A percentile compares a stretch with the other conserved stretches of the same genome.
Conservation (phyloP, 164 flowering plant species). For the Litsea cubeba region DNA sequence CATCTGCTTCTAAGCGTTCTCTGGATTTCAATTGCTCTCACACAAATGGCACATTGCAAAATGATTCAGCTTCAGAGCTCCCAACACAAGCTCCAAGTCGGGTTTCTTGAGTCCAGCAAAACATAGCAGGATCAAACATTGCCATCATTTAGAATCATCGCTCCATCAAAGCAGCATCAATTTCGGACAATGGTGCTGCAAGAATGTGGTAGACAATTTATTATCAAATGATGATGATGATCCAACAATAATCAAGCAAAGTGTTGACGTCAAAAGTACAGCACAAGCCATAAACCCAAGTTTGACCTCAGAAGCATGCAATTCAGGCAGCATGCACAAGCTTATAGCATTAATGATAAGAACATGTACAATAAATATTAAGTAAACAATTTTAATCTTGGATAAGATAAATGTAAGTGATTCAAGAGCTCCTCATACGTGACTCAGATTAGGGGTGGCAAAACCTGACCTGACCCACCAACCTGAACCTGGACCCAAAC, state of each 20-base stretch:
- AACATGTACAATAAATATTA: neutral
- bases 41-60: neutral
- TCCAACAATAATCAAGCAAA: neutral
- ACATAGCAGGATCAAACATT: neutral
- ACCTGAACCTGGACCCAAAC: no score
- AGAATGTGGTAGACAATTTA: neutral
- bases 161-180: constrained; percentile 79
- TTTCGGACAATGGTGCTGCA: constrained; percentile 86
- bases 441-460: no score
- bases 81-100: neutral
- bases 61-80: neutral
- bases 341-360: neutral
- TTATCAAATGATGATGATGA: neutral
- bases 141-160: constrained; percentile 25
- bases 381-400: neutral
- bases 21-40: constrained; percentile 4
- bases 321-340: neutral
- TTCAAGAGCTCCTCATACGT: no score
- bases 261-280: neutral
- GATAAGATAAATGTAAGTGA: no score
- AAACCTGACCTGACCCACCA: no score
- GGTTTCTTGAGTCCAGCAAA: neutral
- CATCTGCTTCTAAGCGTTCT: neutral
- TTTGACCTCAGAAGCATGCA: neutral
- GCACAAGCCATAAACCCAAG: neutral